Conservation (phyloP, 805 yeast genomes). For the Saccharomycopsis olivae region DNA sequence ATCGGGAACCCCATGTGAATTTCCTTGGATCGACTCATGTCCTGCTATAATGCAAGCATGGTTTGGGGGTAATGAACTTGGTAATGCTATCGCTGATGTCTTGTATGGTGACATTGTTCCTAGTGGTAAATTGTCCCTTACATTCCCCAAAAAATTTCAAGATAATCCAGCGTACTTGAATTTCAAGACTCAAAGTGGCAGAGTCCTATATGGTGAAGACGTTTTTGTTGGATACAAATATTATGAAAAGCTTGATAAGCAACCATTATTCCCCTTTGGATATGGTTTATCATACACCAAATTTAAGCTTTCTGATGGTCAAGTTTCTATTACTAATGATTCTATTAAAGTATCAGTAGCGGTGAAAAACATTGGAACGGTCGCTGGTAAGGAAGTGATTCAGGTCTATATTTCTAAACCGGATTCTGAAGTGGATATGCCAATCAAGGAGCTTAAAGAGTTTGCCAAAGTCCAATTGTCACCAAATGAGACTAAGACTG, state of each 20-base stretch:
- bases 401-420: slow-evolving; percentile 40
- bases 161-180: slow-evolving; percentile 37
- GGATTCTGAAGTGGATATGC: slow-evolving; percentile 28
- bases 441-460: slow-evolving; percentile 50
- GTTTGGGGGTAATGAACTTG: slow-evolving; percentile 49
- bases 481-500: slow-evolving; percentile 25
- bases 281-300: slow-evolving; percentile 16
- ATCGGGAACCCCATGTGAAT: slow-evolving; percentile 50
- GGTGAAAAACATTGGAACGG: slow-evolving; percentile 38
- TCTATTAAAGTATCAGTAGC: slow-evolving; percentile 22
- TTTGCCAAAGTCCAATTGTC: slow-evolving; percentile 34
- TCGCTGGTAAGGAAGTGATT: slow-evolving; percentile 42
- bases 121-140: slow-evolving; percentile 53
- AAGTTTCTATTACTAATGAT: slow-evolving; percentile 22
- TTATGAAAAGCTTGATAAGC: slow-evolving; percentile 44
- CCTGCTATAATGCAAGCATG: slow-evolving; percentile 41
- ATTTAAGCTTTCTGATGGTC: slow-evolving; percentile 28
- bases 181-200: slow-evolving; percentile 26
- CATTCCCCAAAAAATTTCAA: slow-evolving; percentile 41
- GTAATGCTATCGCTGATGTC: slow-evolving; percentile 46
- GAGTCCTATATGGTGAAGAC: slow-evolving; percentile 22
- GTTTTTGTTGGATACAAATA: slow-evolving; percentile 42
- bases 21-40: slow-evolving; percentile 40
- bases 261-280: slow-evolving; percentile 45
- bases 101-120: slow-evolving; percentile 54